Evolutionary conservation across 805 yeast genomes (phyloP).

Genomic region (Saccharomycopsis capsularis): DNA sequence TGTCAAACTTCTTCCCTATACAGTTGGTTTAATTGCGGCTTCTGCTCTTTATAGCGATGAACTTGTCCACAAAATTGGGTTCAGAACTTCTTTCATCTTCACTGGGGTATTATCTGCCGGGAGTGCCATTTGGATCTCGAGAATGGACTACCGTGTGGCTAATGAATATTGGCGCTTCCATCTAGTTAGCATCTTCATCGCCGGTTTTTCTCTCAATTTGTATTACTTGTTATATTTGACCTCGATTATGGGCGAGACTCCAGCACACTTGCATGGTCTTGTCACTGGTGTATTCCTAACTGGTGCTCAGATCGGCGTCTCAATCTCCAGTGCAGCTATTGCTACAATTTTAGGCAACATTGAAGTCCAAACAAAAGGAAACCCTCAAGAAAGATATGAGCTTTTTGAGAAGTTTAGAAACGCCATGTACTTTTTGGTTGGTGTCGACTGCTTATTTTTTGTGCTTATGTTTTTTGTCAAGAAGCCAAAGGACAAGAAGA

Average conservation of each 20-base stretch:
- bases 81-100: not conserved
- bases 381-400: not conserved
- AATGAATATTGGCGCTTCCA: conserved; percentile 7
- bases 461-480: not conserved
- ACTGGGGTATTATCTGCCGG: conserved; percentile 15
- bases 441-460: not conserved
- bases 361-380: not conserved
- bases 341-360: conserved; percentile 28
- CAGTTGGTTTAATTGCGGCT: conserved; percentile 29
- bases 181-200: conserved; percentile 20
- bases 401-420: not conserved
- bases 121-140: conserved; percentile 7
- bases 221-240: conserved; percentile 32
- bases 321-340: conserved; percentile 27
- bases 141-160: conserved; percentile 1
- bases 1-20: conserved; percentile 31
- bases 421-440: not conserved
- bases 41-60: conserved; percentile 25
- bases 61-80: not conserved
- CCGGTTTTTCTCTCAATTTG: conserved; percentile 27
- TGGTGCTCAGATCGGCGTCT: conserved; percentile 30
- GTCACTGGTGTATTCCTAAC: conserved; percentile 34
- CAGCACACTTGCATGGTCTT: conserved; percentile 33
- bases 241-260: conserved; percentile 30
- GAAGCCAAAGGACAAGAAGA: not conserved